Evolutionary conservation across 2,329 filamentous ascomycete species (phyloP).

Genomic region (Arachnopeziza araneosa): DNA sequence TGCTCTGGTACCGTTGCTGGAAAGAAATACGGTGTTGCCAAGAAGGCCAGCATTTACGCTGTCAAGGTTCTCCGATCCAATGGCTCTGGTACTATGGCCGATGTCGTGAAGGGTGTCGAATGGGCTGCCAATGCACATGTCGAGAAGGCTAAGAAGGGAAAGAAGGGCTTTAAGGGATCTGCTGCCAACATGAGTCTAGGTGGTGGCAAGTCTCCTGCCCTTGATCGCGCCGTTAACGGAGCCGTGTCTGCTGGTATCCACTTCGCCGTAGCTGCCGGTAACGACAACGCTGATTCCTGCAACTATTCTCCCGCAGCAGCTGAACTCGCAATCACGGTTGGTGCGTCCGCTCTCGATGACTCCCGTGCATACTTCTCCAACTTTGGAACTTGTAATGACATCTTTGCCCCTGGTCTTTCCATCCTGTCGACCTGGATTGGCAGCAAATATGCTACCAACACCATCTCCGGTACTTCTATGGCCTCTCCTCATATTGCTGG

Average conservation of each 20-base stretch:
- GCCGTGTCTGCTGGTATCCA: conserved; percentile 88
- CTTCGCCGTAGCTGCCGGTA: conserved; percentile 97
- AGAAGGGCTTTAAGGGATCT: conserved; percentile 96
- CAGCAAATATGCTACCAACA: conserved; percentile 93
- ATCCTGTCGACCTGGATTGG: conserved; percentile 98
- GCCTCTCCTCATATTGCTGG: conserved; percentile 94
- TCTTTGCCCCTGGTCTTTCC: conserved; percentile 96
- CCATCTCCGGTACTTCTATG: conserved; percentile 99
- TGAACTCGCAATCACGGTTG: conserved; percentile 87
- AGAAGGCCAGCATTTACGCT: conserved; percentile 94
- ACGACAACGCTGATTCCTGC: conserved; percentile 98
- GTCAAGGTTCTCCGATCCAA: conserved; percentile 98
- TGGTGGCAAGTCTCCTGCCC: conserved; percentile 89
- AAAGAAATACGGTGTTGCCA: conserved; percentile 98
- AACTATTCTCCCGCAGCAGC: conserved; percentile 97
- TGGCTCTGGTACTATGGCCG: conserved; percentile 96
- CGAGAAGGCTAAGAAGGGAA: conserved; percentile 74
- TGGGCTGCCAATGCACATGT: conserved; percentile 79
- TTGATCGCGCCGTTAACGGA: conserved; percentile 90
- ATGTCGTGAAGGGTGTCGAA: conserved; percentile 97
- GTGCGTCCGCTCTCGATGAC: conserved; percentile 87
- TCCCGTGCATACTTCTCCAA: conserved; percentile 99
- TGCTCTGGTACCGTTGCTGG: conserved; percentile 97
- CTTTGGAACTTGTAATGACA: conserved; percentile 98
- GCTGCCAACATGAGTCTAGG: conserved; percentile 99